These are phyloP conservation scores for Geotrichum restrictum DNA, from an alignment of 1,139 yeast species.

Conservation along the genomic window DNA sequence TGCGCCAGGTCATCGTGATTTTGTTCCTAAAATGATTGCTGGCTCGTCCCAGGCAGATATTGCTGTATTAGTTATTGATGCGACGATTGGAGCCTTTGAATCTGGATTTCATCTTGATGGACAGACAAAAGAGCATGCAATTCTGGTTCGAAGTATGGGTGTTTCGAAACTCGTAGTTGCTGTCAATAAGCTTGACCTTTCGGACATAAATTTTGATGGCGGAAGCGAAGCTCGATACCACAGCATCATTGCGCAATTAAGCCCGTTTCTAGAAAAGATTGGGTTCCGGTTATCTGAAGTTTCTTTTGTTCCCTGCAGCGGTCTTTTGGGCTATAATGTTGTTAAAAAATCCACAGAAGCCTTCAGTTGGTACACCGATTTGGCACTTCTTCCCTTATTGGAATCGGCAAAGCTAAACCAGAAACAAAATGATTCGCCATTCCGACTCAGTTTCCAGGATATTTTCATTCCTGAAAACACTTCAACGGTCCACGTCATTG, in stretches of 20 bases:
- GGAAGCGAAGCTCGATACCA: slow-evolving; percentile 53
- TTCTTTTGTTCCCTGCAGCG: slow-evolving; percentile 78
- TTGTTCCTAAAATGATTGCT: slow-evolving; percentile 97
- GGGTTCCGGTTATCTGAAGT: slow-evolving; percentile 55
- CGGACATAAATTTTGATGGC: slow-evolving; percentile 49
- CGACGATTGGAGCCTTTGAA: slow-evolving; percentile 82
- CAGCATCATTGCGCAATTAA: slow-evolving; percentile 56
- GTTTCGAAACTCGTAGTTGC: slow-evolving; percentile 72
- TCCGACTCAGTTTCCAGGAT: slow-evolving; percentile 45
- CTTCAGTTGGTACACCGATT: slow-evolving; percentile 62
- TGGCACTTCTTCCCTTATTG: slow-evolving; percentile 58
- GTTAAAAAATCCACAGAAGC: slow-evolving; percentile 41
- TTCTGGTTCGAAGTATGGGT: slow-evolving; percentile 79
- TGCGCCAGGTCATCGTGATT: slow-evolving; percentile 97
- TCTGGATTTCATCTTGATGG: slow-evolving; percentile 84
- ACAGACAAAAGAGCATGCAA: slow-evolving; percentile 90
- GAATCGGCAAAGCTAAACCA: slow-evolving; percentile 28
- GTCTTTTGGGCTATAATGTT: slow-evolving; percentile 79
- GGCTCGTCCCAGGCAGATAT: slow-evolving; percentile 84
- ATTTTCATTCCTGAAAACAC: slow-evolving; percentile 35
- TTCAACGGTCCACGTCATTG: slow-evolving; percentile 49
- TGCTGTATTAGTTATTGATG: slow-evolving; percentile 71
- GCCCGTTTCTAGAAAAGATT: slow-evolving; percentile 54
- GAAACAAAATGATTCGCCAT: slow-evolving; percentile 34
- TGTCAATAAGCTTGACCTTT: slow-evolving; percentile 81